Base-by-base conservation (phyloP, 768 basidiomycete species). In the Zangia roseola region DNA sequence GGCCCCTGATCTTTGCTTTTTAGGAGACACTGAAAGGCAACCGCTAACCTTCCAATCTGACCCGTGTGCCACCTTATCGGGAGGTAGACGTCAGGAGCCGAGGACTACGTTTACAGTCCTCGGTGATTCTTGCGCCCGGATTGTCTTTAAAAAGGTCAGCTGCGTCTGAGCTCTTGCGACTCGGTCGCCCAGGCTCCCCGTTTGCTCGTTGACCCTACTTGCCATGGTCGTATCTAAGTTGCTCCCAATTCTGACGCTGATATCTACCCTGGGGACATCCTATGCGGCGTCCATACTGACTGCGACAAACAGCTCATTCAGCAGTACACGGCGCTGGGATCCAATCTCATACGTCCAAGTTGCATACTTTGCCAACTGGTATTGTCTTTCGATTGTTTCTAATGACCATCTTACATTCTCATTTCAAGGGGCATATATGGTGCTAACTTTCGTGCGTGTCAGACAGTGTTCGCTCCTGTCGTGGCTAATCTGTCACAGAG, bases 381-480 rank as follows among this genome's bases (percentile, higher is more conserved):
- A 40, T 16, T 10, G 25, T 53, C 26, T 19, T 17, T 23, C 20
- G 38, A 2, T 20, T 16, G 14, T 30, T 25, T 48, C 25, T 25
- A 3, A 14, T 13, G 1, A 14, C 39, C 19, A 10, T 38, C 52
- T 51, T 1, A 58, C 34, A 13, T 21, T 31, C 42, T 47, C 25
- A 14, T 35, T 40, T 33, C 19, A 39, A 72, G 71, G 82, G 82
- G 79, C 10, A 83, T 84, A 44, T 85, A 84, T 58, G 78, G 71
- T 12, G 76, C 81, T 42, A 80, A 83, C 57, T 85, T 84, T 67
- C 81, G 82, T 83, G 48, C 53, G 76, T 62, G 37, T 52, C 49
- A 38, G 35, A 23, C 17, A 6, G 25, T 50, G 30, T 23, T 26
- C 10, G 25, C 9, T 20, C 52, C 36, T 21, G 14, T 45, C 24